Percentiles rank a stretch among this genome's conserved stretches.
phyloP scores from a whole-genome alignment of 345 rosid genomes.

The Sisymbrium irio region DNA sequence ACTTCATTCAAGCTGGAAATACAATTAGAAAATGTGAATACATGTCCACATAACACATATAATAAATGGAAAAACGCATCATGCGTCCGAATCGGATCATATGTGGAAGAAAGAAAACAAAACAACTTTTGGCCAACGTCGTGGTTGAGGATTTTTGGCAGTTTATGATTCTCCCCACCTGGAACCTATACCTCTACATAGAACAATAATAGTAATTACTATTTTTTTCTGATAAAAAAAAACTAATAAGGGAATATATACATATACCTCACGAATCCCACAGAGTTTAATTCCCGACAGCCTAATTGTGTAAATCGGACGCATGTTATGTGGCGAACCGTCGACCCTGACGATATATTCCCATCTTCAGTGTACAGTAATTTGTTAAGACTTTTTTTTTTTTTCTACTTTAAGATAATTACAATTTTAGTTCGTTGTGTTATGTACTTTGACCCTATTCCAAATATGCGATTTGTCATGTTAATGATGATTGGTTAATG shows the following conservation, averaged over 20 bases:
- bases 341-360: constrained; percentile 18
- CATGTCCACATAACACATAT: constrained; percentile 17
- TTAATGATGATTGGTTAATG: not conserved
- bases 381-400: not conserved
- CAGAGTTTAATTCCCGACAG: constrained; percentile 28
- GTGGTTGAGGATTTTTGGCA: constrained; percentile 25
- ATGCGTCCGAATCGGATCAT: constrained; percentile 36
- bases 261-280: not conserved
- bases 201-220: constrained; percentile 8
- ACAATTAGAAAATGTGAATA: constrained; percentile 3
- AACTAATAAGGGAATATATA: constrained; percentile 7
- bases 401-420: not conserved
- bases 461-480: not conserved
- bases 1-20: not conserved
- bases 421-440: not conserved
- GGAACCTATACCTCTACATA: constrained; percentile 1
- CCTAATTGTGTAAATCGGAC: not conserved
- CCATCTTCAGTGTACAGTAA: constrained; percentile 9
- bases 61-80: constrained; percentile 24
- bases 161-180: constrained; percentile 33
- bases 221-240: not conserved
- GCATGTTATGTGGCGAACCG: constrained; percentile 11
- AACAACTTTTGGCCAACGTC: constrained; percentile 35
- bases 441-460: not conserved
- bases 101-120: constrained; percentile 32